Evolutionary conservation across 306 rosid genomes (phyloP), one percentile per base, ranked within the genome.

Genomic region (Heteromeles arbutifolia): DNA sequence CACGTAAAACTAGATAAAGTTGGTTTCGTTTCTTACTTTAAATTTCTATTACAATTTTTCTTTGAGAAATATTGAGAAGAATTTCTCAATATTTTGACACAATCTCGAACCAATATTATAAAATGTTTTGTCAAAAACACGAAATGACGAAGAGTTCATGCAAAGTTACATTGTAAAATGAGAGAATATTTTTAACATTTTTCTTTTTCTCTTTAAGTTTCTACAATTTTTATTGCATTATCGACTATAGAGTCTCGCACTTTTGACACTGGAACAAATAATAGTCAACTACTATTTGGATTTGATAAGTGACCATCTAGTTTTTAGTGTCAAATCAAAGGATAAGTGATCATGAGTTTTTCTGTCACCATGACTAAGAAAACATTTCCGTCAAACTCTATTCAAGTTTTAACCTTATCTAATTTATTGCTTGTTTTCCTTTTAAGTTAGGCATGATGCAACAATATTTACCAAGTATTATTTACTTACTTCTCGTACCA

Each of bases 141-240:
- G 0, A 32, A 5, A 32, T 32, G 8, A 32, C 2, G 2, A 5
- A 0, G 0, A 5, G 2, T 32, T 32, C 7, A 32, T 32, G 37
- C 5, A 32, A 32, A 0, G 8, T 34, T 2, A 0, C 8, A 34
- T 1, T 0, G 39, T 34, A 1, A 34, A 34, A 0, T 34, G 39
- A 34, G 8, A 34, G 8, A 34, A 0, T 1, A 8, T 34, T 0
- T 2, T 34, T 34, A 34, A 34, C 0, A 34, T 34, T 1, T 34
- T 2, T 6, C 39, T 6, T 39, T 8, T 15, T 15, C 54, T 4
- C 19, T 45, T 45, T 2, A 15, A 48, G 0, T 61, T 59, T 4
- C 6, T 25, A 22, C 14, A 10, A 10, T n/a, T 56, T 8, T 11
- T 25, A 6, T 59, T 11, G 26, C 6, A 52, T 53, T 61, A 11